phyloP scores from a whole-genome alignment of 345 rosid species.

The Noccaea bulbosa region DNA sequence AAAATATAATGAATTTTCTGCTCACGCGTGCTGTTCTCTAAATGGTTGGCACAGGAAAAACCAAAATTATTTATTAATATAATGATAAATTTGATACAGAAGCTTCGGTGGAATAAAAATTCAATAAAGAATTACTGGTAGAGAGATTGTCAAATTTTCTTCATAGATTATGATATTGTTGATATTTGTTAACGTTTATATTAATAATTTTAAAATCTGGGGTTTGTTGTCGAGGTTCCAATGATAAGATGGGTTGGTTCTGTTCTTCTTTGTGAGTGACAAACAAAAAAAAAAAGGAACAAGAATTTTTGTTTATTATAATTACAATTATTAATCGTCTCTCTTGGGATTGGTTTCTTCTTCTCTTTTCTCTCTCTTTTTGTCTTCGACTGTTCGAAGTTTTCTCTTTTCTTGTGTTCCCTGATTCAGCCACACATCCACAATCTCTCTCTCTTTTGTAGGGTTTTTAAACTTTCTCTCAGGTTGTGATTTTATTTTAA shows the following conservation, averaged over 20 bases:
- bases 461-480: conserved; percentile 42
- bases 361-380: conserved; percentile 37
- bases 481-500: conserved; percentile 25
- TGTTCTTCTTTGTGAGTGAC: conserved; percentile 47
- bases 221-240: conserved; percentile 64
- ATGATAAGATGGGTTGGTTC: conserved; percentile 66
- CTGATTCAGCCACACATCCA: conserved; percentile 50
- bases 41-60: conserved; percentile 44
- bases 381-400: conserved; percentile 49
- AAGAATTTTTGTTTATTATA: conserved; percentile 19
- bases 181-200: conserved; percentile 29
- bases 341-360: conserved; percentile 60
- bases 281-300: neutral
- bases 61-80: neutral
- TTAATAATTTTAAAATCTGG: conserved; percentile 26
- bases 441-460: conserved; percentile 34
- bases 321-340: conserved; percentile 46
- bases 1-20: neutral
- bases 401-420: conserved; percentile 52
- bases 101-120: conserved; percentile 29
- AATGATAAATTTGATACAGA: conserved; percentile 31
- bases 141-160: conserved; percentile 49
- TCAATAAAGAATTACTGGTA: conserved; percentile 42
- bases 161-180: conserved; percentile 23
- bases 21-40: conserved; percentile 51